A percentile compares a stretch with the other conserved stretches of the same genome.
phyloP scores from a whole-genome alignment of 345 rosid genomes.

The Eucalyptus pumila region DNA sequence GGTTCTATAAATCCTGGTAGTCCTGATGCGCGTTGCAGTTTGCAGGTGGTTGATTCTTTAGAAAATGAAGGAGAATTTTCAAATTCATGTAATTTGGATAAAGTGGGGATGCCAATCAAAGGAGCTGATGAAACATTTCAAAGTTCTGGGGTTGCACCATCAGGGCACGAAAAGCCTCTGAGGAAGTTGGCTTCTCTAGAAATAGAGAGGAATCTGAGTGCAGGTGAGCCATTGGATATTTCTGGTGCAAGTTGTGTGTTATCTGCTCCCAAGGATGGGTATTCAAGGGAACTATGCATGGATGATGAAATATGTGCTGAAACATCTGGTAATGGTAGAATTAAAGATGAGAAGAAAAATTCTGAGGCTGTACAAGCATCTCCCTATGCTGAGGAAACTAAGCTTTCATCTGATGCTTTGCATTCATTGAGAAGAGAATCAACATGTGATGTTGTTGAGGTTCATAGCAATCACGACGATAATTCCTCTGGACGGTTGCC shows the following conservation, averaged over 20 bases:
- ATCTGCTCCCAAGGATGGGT: constrained; percentile 11
- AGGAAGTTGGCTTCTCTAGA: background rate
- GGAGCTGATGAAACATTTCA: constrained; percentile 1
- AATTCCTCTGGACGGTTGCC: background rate
- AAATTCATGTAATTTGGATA: background rate
- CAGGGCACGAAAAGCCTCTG: background rate
- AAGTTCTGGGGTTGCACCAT: background rate
- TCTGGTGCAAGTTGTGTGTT: constrained; percentile 8
- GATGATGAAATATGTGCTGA: constrained; percentile 7
- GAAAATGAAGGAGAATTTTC: background rate
- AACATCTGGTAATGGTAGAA: background rate
- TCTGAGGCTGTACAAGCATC: constrained; percentile 2
- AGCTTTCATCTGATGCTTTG: constrained; percentile 4
- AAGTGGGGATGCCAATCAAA: background rate
- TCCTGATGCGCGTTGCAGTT: background rate
- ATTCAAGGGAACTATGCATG: constrained; percentile 4
- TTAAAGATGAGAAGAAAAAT: background rate
- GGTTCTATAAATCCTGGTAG: constrained; percentile 4
- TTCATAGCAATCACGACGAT: constrained; percentile 8
- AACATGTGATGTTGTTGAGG: background rate
- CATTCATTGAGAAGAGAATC: constrained; percentile 5
- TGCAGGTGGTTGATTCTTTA: background rate
- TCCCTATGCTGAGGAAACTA: constrained; percentile 6
- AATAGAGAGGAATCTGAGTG: background rate
- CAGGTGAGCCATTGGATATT: constrained; percentile 7